A percentile compares a stretch with the other conserved stretches of the same genome.
Evolutionary conservation across 2,329 filamentous ascomycete species (phyloP).

Genomic region (Sclerotiophoma versabilis): DNA sequence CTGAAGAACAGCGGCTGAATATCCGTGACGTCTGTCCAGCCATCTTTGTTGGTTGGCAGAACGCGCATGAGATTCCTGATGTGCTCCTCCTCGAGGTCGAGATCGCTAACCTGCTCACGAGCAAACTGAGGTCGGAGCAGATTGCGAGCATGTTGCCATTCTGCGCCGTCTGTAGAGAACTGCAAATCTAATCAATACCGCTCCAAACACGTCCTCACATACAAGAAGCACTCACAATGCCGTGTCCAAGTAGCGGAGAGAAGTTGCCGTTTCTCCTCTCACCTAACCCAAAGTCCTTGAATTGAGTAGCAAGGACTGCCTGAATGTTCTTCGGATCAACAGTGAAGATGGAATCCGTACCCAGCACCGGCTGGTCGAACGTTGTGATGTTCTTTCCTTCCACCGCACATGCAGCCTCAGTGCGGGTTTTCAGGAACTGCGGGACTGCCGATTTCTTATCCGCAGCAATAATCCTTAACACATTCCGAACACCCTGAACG

Average conservation of each 20-base stretch:
- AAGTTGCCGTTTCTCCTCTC: conserved; percentile 47
- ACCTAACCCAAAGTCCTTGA: conserved; percentile 55
- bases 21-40: conserved; percentile 41
- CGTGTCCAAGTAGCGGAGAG: conserved; percentile 49
- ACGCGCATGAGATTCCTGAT: conserved; percentile 44
- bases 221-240: conserved; percentile 38
- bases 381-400: conserved; percentile 38
- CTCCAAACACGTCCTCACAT: not conserved
- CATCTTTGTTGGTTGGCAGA: conserved; percentile 25
- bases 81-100: conserved; percentile 41
- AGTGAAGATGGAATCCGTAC: conserved; percentile 36
- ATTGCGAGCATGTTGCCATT: conserved; percentile 43
- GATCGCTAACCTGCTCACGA: conserved; percentile 39
- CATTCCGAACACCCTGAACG: conserved; percentile 59
- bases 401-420: conserved; percentile 26
- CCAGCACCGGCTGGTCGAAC: conserved; percentile 29
- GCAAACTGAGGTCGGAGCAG: conserved; percentile 47
- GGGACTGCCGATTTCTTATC: conserved; percentile 44
- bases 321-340: conserved; percentile 56
- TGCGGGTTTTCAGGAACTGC: conserved; percentile 35
- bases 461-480: conserved; percentile 50
- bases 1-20: conserved; percentile 51
- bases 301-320: conserved; percentile 53
- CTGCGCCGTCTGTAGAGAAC: conserved; percentile 41
- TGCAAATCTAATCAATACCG: conserved; percentile 15